Evolutionary conservation across 306 rosid genomes (phyloP), one percentile per base, ranked within the genome.

Genomic region (Geum urbanum): DNA sequence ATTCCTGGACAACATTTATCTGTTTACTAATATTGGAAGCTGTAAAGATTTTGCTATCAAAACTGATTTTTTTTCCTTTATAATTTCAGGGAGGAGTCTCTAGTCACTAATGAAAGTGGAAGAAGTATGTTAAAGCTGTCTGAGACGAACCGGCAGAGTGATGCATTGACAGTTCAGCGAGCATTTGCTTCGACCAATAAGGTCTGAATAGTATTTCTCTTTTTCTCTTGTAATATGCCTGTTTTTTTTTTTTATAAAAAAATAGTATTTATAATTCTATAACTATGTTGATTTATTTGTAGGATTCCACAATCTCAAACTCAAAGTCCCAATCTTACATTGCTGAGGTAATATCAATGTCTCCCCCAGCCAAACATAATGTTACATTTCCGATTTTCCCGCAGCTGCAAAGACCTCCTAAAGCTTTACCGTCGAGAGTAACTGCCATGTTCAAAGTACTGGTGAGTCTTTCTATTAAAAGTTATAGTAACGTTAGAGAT

Each of bases 111-210:
- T 78, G 83, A 81, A 79, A 73, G 61, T 70, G 96, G 80, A 63
- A 77, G 73, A 54, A 77, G 78, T 77, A 72, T 71, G 27, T 73
- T 69, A 82, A 82, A 78, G 74, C 39, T 77, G 67, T 79, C 82
- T 47, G 96, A 88, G 79, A 83, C 91, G 41, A 63, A 80, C 43
- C 86, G 99, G 59, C 86, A 80, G 65, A 90, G 79, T 84, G 97
- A 94, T 83, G 99, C 97, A 81, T 73, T 85, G 82, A 82, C 88
- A 50, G 99, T 95, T 70, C 96, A 95, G 83, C 91, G 75, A 76
- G 99, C 97, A 63, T 95, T 95, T 81, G 44, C 89, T 70, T 71
- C 71, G 24, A 78, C 52, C 79, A 82, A 74, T 66, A 87, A 77
- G 97, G 99, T 95, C 68, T 73, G 24, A 47, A 77, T 75, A 58